Percentiles rank a stretch among this genome's conserved stretches.
These are phyloP conservation scores for Rhododendron molle DNA, from an alignment of 148 eudicot species.

Conservation along the genomic window DNA sequence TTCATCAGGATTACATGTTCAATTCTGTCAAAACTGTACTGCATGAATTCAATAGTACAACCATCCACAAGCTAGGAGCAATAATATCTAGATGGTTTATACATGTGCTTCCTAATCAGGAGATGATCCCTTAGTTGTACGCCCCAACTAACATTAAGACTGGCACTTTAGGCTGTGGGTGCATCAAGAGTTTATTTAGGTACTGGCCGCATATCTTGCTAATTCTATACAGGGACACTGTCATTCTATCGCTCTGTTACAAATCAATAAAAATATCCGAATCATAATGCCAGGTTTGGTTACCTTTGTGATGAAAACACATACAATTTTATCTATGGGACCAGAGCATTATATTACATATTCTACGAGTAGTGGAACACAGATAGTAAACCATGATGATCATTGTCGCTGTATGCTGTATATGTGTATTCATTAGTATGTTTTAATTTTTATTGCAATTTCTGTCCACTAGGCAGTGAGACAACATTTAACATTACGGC, in stretches of 20 bases:
- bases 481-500: not conserved
- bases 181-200: not conserved
- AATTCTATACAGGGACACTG: not conserved
- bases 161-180: not conserved
- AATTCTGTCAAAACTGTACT: not conserved
- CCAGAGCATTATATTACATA: not conserved
- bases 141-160: not conserved
- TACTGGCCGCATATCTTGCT: not conserved
- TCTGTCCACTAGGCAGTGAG: not conserved
- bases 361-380: not conserved
- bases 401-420: not conserved
- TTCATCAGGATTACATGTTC: not conserved
- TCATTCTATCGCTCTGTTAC: not conserved
- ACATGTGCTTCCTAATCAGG: constrained; percentile 30
- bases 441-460: not conserved
- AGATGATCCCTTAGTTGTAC: not conserved
- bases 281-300: not conserved
- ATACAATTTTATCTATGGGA: not conserved
- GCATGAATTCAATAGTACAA: constrained; percentile 4
- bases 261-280: not conserved
- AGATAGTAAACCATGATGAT: not conserved
- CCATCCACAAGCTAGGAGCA: not conserved
- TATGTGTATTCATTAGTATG: not conserved
- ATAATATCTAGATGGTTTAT: not conserved
- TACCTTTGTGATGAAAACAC: not conserved